Percentiles rank a stretch among this genome's conserved stretches.
These are phyloP conservation scores for Phytopythium helicoides DNA, from an alignment of 352 stramenopile genomes.

Conservation along the genomic window DNA sequence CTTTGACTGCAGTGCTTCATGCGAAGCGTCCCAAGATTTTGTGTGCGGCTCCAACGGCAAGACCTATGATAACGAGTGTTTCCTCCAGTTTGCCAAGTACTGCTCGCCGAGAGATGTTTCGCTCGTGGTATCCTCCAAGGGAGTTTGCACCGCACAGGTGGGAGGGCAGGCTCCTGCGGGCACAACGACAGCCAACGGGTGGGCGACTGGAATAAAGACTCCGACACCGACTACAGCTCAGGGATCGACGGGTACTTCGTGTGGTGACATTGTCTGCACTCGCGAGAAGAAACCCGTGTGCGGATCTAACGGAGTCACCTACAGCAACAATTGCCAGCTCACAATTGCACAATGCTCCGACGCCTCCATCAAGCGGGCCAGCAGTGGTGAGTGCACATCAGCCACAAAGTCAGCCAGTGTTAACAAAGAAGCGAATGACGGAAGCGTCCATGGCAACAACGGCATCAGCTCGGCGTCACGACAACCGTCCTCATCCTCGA, in stretches of 20 bases:
- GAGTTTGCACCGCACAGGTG: slow-evolving; percentile 5
- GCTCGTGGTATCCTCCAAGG: slow-evolving; percentile 18
- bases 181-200: neutral
- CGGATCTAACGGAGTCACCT: slow-evolving; percentile 36
- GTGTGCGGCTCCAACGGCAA: slow-evolving; percentile 30
- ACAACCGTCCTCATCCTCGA: too few species aligned
- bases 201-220: too few species aligned
- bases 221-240: too few species aligned
- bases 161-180: slow-evolving; percentile 10
- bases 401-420: neutral
- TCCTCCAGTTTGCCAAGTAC: slow-evolving; percentile 1
- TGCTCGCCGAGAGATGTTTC: slow-evolving; percentile 8
- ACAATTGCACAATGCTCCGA: slow-evolving; percentile 19
- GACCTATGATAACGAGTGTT: slow-evolving; percentile 29
- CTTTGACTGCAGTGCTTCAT: too few species aligned
- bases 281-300: slow-evolving; percentile 8
- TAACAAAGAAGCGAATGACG: too few species aligned
- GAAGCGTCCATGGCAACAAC: too few species aligned
- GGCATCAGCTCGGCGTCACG: too few species aligned
- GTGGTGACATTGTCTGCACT: slow-evolving; percentile 7
- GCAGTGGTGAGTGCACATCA: slow-evolving; percentile 14
- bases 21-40: slow-evolving; percentile 6
- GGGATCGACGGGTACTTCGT: slow-evolving; percentile 2
- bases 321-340: slow-evolving; percentile 41
- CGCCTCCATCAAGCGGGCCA: slow-evolving; percentile 13